Evolutionary conservation across 2,329 filamentous ascomycete genomes (phyloP).

Genomic region (Xylariales sp.): DNA sequence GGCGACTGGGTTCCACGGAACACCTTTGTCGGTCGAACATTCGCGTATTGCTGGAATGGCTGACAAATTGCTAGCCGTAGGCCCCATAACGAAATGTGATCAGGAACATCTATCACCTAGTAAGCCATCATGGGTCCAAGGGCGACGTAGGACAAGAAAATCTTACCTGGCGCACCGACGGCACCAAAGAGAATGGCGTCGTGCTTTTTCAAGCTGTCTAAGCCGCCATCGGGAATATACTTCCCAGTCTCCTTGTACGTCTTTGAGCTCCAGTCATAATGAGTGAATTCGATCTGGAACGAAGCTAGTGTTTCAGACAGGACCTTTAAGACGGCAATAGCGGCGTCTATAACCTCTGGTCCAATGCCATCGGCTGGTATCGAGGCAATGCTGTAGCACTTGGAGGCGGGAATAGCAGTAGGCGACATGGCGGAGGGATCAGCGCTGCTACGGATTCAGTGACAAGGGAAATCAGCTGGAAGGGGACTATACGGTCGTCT

Average conservation of each 20-base stretch:
- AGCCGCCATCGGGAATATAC: conserved; percentile 58
- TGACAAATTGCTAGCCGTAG: conserved; percentile 61
- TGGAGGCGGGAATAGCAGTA: conserved; percentile 15
- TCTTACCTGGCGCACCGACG: conserved; percentile 50
- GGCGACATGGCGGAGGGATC: conserved; percentile 17
- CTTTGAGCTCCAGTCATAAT: conserved; percentile 64
- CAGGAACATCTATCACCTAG: conserved; percentile 46
- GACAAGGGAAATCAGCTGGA: not conserved
- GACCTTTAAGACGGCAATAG: conserved; percentile 55
- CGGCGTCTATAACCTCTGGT: conserved; percentile 56
- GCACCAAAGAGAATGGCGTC: conserved; percentile 63
- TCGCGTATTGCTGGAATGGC: conserved; percentile 61
- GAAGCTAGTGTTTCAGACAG: conserved; percentile 46
- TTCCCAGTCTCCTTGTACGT: conserved; percentile 61
- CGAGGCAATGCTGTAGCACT: conserved; percentile 49
- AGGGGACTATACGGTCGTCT: not conserved
- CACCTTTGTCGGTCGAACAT: conserved; percentile 59
- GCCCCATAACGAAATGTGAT: conserved; percentile 63
- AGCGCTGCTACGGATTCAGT: not conserved
- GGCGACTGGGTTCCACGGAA: conserved; percentile 56
- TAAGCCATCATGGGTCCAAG: too few species aligned
- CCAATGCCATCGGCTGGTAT: conserved; percentile 63
- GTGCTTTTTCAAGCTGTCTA: conserved; percentile 40
- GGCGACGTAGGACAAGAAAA: too few species aligned
- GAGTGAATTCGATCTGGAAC: conserved; percentile 57